phyloP scores from a whole-genome alignment of 345 rosid genomes.

The Syzygium aromaticum region DNA sequence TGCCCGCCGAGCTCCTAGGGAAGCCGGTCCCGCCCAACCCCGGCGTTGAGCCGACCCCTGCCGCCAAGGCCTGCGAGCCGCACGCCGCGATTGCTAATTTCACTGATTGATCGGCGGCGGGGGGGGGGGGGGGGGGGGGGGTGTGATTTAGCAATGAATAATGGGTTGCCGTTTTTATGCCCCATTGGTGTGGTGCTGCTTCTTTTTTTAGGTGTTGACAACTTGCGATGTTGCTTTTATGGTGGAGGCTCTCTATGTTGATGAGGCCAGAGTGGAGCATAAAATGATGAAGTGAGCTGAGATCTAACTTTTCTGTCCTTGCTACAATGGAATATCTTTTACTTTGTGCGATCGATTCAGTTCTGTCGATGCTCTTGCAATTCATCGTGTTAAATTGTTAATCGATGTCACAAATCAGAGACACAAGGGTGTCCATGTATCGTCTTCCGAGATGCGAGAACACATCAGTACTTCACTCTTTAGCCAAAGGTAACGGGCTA shows the following conservation, averaged over 20 bases:
- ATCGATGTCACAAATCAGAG: neutral
- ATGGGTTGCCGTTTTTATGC: neutral
- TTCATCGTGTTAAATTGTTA: neutral
- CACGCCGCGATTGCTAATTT: slow-evolving; percentile 5
- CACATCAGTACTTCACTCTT: neutral
- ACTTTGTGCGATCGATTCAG: neutral
- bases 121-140: too few relatives aligned
- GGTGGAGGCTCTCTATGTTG: neutral
- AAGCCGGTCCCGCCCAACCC: slow-evolving; percentile 13
- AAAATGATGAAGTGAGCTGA: neutral
- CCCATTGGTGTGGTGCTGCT: neutral
- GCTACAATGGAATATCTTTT: neutral
- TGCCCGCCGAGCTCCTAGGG: slow-evolving; percentile 11
- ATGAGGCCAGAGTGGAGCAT: neutral
- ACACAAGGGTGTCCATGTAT: neutral
- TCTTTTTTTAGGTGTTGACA: neutral
- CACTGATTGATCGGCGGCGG: slow-evolving; percentile 8
- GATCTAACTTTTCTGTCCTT: neutral
- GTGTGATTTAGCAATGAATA: neutral
- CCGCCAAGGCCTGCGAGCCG: slow-evolving; percentile 20
- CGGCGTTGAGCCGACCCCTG: slow-evolving; percentile 5
- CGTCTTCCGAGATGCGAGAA: neutral
- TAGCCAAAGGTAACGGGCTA: too few relatives aligned
- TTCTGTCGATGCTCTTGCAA: neutral
- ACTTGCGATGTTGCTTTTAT: neutral